phyloP scores from a whole-genome alignment of 495 filamentous ascomycete genomes.

The Lasiosphaeris hirsuta region DNA sequence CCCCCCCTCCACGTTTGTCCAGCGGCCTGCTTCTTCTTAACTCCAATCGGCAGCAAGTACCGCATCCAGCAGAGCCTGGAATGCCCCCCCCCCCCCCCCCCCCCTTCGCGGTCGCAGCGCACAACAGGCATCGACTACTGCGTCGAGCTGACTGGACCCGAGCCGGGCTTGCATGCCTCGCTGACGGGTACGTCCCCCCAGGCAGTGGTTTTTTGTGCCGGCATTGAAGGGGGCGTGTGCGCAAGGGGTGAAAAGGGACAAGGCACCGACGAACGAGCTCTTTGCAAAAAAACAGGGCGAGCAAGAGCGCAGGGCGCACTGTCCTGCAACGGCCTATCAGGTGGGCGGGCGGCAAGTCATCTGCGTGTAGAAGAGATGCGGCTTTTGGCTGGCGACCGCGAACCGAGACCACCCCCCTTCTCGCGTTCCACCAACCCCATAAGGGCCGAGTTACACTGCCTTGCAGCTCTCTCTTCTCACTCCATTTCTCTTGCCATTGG shows the following conservation, averaged over 20 bases:
- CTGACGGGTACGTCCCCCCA: too few species aligned
- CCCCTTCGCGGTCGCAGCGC: too few species aligned
- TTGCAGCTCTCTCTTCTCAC: background rate
- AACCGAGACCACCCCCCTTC: constrained; percentile 2
- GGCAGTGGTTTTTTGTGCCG: background rate
- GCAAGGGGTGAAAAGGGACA: too few species aligned
- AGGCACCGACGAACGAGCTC: too few species aligned
- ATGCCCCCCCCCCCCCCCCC: too few species aligned
- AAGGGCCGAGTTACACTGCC: background rate
- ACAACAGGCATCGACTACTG: too few species aligned
- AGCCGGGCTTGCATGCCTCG: too few species aligned
- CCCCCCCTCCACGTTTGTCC: too few species aligned
- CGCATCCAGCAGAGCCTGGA: background rate
- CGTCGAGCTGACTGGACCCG: too few species aligned
- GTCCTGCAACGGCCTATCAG: constrained; percentile 12
- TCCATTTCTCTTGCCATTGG: too few species aligned
- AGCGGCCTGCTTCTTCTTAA: too few species aligned
- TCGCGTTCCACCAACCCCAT: too few species aligned
- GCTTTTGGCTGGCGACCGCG: background rate
- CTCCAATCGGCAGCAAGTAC: constrained; percentile 13
- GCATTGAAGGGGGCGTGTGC: background rate
- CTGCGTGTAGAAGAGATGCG: constrained; percentile 17
- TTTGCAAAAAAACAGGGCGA: constrained; percentile 16
- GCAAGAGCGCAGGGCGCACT: constrained; percentile 2
- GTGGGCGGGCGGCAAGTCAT: constrained; percentile 17